Evolutionary conservation across 345 rosid genomes (phyloP).

Genomic region (Citrus medica): DNA sequence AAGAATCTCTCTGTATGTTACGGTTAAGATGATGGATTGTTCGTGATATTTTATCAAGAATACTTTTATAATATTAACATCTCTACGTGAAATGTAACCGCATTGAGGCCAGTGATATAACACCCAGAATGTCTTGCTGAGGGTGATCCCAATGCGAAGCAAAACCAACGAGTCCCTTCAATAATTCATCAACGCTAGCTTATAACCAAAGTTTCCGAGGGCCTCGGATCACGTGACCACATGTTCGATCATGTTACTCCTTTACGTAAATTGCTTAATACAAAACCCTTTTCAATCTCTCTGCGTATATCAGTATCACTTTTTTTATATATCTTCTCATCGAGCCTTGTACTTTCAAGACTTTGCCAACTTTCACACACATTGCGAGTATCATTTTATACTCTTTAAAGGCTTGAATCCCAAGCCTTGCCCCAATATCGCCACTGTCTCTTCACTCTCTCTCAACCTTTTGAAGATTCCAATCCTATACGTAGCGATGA

Average conservation of each 20-base stretch:
- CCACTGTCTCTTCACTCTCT: not conserved
- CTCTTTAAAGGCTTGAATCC: constrained; percentile 11
- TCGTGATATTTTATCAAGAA: not conserved
- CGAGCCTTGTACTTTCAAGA: constrained; percentile 14
- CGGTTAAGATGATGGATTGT: not conserved
- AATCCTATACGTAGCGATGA: not conserved
- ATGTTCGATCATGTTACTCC: constrained; percentile 8
- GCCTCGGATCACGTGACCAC: constrained; percentile 32
- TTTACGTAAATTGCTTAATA: constrained; percentile 27
- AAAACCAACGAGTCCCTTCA: constrained; percentile 4
- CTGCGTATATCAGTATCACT: not conserved
- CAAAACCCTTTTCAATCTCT: constrained; percentile 10
- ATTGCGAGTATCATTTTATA: constrained; percentile 6
- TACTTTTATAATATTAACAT: not conserved
- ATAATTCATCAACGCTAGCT: not conserved
- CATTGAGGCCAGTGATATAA: not conserved
- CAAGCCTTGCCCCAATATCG: constrained; percentile 3
- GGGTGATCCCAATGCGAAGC: constrained; percentile 33
- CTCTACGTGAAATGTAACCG: not conserved
- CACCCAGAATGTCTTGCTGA: constrained; percentile 34
- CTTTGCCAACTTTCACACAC: constrained; percentile 5
- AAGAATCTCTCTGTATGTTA: not conserved
- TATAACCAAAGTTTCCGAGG: constrained; percentile 10
- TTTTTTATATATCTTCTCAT: not conserved
- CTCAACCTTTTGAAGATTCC: constrained; percentile 20